Percentiles rank a stretch among this genome's conserved stretches.
Evolutionary conservation across 2,329 filamentous ascomycete genomes (phyloP).

Genomic region (Nannizziopsis barbatae): DNA sequence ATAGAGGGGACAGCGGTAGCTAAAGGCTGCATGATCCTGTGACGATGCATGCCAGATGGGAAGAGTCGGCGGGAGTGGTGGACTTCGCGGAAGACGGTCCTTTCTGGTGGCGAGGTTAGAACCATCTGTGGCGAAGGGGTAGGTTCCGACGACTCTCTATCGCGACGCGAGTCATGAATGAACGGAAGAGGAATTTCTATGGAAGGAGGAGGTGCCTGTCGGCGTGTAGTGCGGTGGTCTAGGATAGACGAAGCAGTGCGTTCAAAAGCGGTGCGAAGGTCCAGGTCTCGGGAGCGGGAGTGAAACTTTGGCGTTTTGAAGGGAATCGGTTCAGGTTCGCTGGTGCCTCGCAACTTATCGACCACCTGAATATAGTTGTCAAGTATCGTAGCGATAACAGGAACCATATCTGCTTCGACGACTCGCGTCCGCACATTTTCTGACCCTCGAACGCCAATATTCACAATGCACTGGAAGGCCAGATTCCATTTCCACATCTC

Average conservation of each 20-base stretch:
- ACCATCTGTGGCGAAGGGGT: constrained; percentile 54
- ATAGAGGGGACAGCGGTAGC: constrained; percentile 56
- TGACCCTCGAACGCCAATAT: constrained; percentile 92
- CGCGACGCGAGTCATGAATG: constrained; percentile 39
- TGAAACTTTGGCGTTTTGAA: constrained; percentile 22
- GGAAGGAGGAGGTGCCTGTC: constrained; percentile 71
- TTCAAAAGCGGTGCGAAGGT: constrained; percentile 27
- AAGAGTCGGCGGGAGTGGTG: constrained; percentile 38
- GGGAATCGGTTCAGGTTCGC: constrained; percentile 59
- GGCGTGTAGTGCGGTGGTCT: constrained; percentile 51
- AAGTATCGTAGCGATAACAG: constrained; percentile 93
- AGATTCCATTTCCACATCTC: constrained; percentile 99
- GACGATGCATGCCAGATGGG: constrained; percentile 38
- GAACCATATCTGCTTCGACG: constrained; percentile 97
- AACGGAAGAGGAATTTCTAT: constrained; percentile 62
- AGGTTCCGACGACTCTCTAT: constrained; percentile 47
- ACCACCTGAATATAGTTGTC: constrained; percentile 98
- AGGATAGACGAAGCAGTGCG: constrained; percentile 46
- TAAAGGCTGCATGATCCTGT: constrained; percentile 54
- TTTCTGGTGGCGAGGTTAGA: constrained; percentile 59
- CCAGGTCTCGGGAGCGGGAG: constrained; percentile 21
- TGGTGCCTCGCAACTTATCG: constrained; percentile 78
- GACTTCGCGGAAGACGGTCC: constrained; percentile 51
- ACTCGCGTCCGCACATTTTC: constrained; percentile 89
- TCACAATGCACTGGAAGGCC: constrained; percentile 97